A percentile compares a stretch with the other conserved stretches of the same genome.
Conservation (phyloP, 192 early-diverging fungal genomes). For the Coemansia sp. region DNA sequence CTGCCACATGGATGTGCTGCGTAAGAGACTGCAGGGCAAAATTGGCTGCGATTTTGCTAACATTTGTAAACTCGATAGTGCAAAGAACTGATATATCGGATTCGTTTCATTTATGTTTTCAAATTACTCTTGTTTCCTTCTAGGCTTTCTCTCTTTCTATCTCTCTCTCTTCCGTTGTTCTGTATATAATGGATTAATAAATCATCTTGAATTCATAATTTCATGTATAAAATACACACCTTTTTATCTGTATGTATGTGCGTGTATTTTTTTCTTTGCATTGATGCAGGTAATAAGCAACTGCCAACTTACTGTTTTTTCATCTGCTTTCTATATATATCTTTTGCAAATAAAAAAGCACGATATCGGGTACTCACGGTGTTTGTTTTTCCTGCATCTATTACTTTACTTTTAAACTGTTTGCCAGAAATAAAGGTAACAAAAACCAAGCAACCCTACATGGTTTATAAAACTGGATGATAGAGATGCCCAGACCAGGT, state of each 20-base stretch:
- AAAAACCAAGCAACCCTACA: too few relatives aligned
- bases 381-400: background rate
- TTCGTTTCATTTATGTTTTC: background rate
- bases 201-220: too few relatives aligned
- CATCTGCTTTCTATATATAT: background rate
- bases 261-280: too few relatives aligned
- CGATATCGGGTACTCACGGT: background rate
- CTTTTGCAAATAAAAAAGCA: background rate
- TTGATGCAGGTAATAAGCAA: too few relatives aligned
- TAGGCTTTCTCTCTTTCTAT: background rate
- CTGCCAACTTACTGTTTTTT: background rate
- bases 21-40: slow-evolving; percentile 11
- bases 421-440: background rate
- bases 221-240: too few relatives aligned
- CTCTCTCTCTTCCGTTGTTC: background rate
- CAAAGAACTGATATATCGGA: too few relatives aligned
- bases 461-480: too few relatives aligned
- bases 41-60: slow-evolving; percentile 28
- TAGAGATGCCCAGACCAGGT: too few relatives aligned
- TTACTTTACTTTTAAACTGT: slow-evolving; percentile 1
- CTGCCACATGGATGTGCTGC: slow-evolving; percentile 24
- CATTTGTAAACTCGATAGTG: slow-evolving; percentile 10
- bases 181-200: background rate
- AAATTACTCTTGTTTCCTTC: background rate
- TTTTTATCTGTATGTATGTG: too few relatives aligned